Evolutionary conservation across 768 basidiomycete species (phyloP), one percentile per base, ranked within the genome.

Genomic region (Gautieria morchelliformis): DNA sequence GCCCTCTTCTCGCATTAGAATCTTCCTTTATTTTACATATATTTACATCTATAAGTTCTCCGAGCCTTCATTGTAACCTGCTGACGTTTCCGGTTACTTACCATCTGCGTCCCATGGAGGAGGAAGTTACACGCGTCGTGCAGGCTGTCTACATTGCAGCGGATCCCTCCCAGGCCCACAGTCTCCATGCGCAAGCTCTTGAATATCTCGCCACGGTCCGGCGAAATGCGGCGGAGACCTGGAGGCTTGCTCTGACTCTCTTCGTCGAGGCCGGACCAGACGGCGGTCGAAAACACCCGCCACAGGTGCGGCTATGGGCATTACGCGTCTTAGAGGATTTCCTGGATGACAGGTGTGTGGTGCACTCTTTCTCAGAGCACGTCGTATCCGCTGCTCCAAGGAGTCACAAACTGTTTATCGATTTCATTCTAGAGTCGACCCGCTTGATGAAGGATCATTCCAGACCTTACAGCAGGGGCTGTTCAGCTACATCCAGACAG

Each of bases 91-190:
- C 27, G 27, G 5, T 27, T 27, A 27, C 27, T 27, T 2, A 2
- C 27, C 27, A 27, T 27, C 5, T 27, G 27, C 27, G 5, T 27
- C 27, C 27, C 27, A 89, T 89, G 89, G 84, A 89, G 39, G 82
- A 80, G 66, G 83, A 87, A 73, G 76, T 86, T 64, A 80, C 85
- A 63, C 85, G 82, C 68, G 76, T 89, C 61, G 82, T 88, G 17
- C 87, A 85, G 72, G 93, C 93, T 49, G 92, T 94, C 70, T 74
- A 79, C 67, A 86, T 95, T 72, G 93, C 93, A 52, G 87, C 87
- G 59, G 86, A 93, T 74, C 87, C 85, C 56, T 52, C 47, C 7
- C 63, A 67, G 11, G 65, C 71, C 53, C 59, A 63, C 7, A 68
- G 78, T 27, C 72, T 95, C 35, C 89, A 93, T 71, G 86, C 84